These are phyloP conservation scores for Pythium insidiosum DNA, from an alignment of 352 stramenopile genomes.

Conservation along the genomic window DNA sequence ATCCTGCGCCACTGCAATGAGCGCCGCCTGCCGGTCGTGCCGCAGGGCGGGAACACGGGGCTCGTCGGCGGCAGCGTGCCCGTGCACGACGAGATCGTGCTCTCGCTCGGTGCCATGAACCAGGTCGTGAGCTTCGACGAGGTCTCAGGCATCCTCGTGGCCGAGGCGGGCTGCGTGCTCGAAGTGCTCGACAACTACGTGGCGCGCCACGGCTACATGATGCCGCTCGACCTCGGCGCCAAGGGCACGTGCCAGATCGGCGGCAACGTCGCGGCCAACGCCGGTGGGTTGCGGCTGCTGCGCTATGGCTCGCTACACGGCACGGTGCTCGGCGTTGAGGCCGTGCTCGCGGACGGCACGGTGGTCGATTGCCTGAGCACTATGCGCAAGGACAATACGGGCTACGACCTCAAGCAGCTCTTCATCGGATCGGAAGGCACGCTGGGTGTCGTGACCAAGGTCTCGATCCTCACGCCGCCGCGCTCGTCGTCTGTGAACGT, in stretches of 20 bases:
- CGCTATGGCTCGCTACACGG: conserved; percentile 93
- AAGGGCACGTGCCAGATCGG: conserved; percentile 98
- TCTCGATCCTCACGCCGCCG: conserved; percentile 75
- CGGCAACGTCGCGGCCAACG: conserved; percentile 95
- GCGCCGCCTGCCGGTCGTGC: conserved; percentile 85
- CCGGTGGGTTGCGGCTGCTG: conserved; percentile 91
- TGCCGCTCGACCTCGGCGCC: conserved; percentile 95
- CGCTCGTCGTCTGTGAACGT: conserved; percentile 78
- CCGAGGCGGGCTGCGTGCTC: conserved; percentile 91
- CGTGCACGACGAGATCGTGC: conserved; percentile 91
- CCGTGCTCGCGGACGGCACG: conserved; percentile 89
- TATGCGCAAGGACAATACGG: conserved; percentile 97
- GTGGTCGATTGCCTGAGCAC: conserved; percentile 88
- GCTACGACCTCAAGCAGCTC: conserved; percentile 96
- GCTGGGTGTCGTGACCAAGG: conserved; percentile 92
- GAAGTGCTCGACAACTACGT: conserved; percentile 90
- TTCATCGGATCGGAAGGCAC: conserved; percentile 97
- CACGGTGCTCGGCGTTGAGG: conserved; percentile 92
- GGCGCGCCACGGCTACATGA: conserved; percentile 78
- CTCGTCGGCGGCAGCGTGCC: conserved; percentile 92
- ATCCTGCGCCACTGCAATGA: conserved; percentile 93
- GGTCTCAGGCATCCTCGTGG: conserved; percentile 73
- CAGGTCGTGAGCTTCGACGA: conserved; percentile 88
- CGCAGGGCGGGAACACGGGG: conserved; percentile 96
- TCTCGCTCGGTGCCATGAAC: conserved; percentile 91